These are phyloP conservation scores for Chlorella sp. DNA, from an alignment of 139 green algal species.

Conservation along the genomic window DNA sequence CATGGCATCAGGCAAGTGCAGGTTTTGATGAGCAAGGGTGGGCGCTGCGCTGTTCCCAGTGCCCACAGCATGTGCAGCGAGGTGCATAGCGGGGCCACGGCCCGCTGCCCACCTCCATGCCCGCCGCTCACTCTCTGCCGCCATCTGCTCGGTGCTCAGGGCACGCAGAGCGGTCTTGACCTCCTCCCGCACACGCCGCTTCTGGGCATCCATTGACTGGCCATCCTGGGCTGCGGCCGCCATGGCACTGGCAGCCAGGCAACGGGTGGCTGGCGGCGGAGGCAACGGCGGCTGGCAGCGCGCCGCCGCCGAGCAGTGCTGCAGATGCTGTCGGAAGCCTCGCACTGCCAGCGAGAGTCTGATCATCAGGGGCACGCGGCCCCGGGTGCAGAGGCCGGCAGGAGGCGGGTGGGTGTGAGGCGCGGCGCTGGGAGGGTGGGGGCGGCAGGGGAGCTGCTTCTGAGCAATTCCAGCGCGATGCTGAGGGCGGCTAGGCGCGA, in stretches of 20 bases:
- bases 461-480: no score
- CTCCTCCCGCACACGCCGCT: constrained; percentile 27
- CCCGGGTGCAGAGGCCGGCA: background rate
- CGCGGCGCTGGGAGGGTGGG: no score
- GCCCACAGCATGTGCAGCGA: no score
- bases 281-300: background rate
- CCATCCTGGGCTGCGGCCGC: background rate
- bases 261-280: no score
- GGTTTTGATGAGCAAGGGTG: no score
- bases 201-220: background rate
- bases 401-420: background rate
- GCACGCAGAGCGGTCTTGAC: constrained; percentile 38
- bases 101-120: no score
- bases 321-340: background rate
- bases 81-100: no score
- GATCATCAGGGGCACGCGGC: background rate
- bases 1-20: background rate
- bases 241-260: background rate
- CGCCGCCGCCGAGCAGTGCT: background rate
- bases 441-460: no score
- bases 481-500: no score
- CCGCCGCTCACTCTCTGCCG: constrained; percentile 40
- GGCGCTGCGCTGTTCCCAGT: no score
- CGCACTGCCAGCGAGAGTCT: background rate
- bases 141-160: constrained; percentile 30